phyloP scores from a whole-genome alignment of 352 stramenopile species.

The Phytophthora litchii region DNA sequence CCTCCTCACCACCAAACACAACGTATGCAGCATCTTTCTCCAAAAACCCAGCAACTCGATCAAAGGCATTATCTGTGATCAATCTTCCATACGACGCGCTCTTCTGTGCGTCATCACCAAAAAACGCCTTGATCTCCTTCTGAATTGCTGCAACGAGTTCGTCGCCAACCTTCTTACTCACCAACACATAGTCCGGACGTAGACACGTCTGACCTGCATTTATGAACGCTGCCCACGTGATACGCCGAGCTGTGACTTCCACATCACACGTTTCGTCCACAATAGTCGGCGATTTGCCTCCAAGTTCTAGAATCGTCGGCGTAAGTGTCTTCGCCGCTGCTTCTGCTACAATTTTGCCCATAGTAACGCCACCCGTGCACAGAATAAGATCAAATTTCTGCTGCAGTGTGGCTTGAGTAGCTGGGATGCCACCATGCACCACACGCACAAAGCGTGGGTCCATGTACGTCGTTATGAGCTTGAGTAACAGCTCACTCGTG shows the following conservation, averaged over 20 bases:
- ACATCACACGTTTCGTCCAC: conserved; percentile 75
- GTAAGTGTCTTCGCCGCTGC: conserved; percentile 94
- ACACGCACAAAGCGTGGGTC: conserved; percentile 71
- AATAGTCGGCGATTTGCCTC: conserved; percentile 91
- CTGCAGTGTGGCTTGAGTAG: conserved; percentile 69
- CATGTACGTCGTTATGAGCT: conserved; percentile 61
- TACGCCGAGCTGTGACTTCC: conserved; percentile 64
- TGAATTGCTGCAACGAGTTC: conserved; percentile 51
- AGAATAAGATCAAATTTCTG: conserved; percentile 84
- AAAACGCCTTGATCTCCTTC: conserved; percentile 53
- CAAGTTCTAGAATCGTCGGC: conserved; percentile 93
- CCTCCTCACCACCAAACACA: conserved; percentile 57
- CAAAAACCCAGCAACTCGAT: conserved; percentile 60
- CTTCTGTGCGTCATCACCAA: conserved; percentile 55
- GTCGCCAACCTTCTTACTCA: conserved; percentile 75
- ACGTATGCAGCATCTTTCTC: conserved; percentile 63
- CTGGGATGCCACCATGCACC: conserved; percentile 77
- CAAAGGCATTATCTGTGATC: conserved; percentile 63
- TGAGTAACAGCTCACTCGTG: conserved; percentile 54
- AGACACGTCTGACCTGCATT: conserved; percentile 96
- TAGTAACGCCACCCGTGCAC: conserved; percentile 68
- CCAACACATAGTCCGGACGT: conserved; percentile 93
- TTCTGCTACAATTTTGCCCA: conserved; percentile 89
- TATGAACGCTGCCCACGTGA: conserved; percentile 87
- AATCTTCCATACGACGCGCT: conserved; percentile 61